Percentiles rank a stretch among this genome's conserved stretches.
Conservation (phyloP, 352 stramenopile species). For the Globisporangium abappressorium region DNA sequence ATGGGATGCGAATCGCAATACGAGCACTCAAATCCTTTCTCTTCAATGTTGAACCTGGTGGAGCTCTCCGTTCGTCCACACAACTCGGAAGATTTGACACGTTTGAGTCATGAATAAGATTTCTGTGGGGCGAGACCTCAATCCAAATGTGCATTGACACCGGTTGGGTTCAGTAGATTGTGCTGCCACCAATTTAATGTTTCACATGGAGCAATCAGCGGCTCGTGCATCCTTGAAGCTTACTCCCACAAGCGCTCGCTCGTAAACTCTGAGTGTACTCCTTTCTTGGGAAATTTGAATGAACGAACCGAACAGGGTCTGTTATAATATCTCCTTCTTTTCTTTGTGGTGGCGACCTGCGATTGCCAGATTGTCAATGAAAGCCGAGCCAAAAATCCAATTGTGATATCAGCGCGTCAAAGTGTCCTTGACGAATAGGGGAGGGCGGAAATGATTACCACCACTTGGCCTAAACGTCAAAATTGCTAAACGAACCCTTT, state of each 20-base stretch:
- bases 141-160: no score
- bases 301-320: not conserved
- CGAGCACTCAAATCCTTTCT: no score
- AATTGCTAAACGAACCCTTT: no score
- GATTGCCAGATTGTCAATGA: not conserved
- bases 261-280: not conserved
- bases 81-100: no score
- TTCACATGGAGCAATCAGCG: not conserved
- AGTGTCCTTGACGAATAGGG: not conserved
- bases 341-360: not conserved
- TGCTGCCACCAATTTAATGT: no score
- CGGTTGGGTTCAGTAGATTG: no score
- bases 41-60: no score
- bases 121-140: no score
- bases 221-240: not conserved
- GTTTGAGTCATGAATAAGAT: no score
- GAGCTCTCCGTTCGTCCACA: no score
- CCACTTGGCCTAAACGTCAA: not conserved
- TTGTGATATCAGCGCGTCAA: not conserved
- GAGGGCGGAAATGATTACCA: not conserved
- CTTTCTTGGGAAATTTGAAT: no score
- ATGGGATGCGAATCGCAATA: no score
- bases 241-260: not conserved
- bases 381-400: not conserved
- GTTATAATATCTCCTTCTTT: not conserved